phyloP scores from a whole-genome alignment of 2,329 filamentous ascomycete species.

The Xylaria sp. region DNA sequence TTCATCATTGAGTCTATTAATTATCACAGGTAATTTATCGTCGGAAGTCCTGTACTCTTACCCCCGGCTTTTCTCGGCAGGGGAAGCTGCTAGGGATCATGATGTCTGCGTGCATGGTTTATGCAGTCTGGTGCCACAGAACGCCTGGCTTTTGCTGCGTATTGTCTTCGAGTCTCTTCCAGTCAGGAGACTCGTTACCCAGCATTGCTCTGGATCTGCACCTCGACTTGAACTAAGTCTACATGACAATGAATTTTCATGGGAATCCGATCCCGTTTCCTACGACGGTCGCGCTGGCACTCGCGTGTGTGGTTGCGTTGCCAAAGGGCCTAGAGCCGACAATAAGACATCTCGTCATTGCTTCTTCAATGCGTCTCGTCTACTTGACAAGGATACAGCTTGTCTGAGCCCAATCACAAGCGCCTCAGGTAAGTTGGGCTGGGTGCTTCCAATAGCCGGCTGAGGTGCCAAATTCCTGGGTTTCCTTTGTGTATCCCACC shows the following conservation, averaged over 20 bases:
- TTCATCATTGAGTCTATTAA: constrained; percentile 7
- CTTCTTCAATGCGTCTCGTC: constrained; percentile 23
- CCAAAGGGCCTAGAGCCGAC: constrained; percentile 14
- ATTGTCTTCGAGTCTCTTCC: neutral
- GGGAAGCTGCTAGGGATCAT: constrained; percentile 30
- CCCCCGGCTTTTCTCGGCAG: constrained; percentile 37
- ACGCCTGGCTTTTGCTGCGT: neutral
- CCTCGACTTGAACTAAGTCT: neutral
- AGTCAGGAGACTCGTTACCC: neutral
- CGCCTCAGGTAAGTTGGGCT: constrained; percentile 8
- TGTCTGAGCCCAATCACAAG: constrained; percentile 30
- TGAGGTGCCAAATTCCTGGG: constrained; percentile 36
- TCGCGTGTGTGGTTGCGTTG: constrained; percentile 15
- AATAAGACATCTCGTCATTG: constrained; percentile 3
- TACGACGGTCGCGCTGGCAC: neutral
- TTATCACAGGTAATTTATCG: neutral
- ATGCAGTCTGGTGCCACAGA: constrained; percentile 23
- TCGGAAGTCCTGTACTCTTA: constrained; percentile 24
- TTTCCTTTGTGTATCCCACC: constrained; percentile 36
- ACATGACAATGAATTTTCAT: neutral
- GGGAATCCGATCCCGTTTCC: neutral
- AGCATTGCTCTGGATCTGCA: neutral
- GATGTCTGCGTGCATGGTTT: constrained; percentile 35
- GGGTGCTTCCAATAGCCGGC: constrained; percentile 25
- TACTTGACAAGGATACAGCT: constrained; percentile 7